A percentile compares a stretch with the other conserved stretches of the same genome.
These are phyloP conservation scores for Rugonectria rugulosa DNA, from an alignment of 2,329 filamentous ascomycete species.

Conservation along the genomic window DNA sequence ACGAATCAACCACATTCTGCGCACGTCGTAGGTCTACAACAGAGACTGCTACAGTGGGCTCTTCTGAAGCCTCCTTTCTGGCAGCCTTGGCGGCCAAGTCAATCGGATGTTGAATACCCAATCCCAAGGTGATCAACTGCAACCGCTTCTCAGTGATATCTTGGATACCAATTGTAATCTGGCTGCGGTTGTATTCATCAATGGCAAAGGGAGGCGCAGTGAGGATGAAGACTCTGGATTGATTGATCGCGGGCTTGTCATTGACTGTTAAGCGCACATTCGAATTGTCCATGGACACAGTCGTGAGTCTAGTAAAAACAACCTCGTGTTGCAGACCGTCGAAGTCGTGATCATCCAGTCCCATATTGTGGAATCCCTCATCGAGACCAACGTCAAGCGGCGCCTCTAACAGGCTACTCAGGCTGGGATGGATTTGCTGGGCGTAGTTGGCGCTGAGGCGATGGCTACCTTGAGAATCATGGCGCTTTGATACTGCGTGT, in stretches of 20 bases:
- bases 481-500: conserved; percentile 62
- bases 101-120: conserved; percentile 53
- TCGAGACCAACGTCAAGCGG: conserved; percentile 76
- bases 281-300: conserved; percentile 66
- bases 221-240: conserved; percentile 73
- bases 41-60: conserved; percentile 39
- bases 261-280: conserved; percentile 68
- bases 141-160: conserved; percentile 73
- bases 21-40: conserved; percentile 63
- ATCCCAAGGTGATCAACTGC: conserved; percentile 69
- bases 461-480: conserved; percentile 71
- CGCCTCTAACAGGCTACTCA: conserved; percentile 71
- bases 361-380: conserved; percentile 76
- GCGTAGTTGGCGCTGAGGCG: conserved; percentile 52
- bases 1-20: conserved; percentile 75
- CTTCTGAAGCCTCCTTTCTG: conserved; percentile 29
- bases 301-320: conserved; percentile 75
- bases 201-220: conserved; percentile 63
- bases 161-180: conserved; percentile 73
- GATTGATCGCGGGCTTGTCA: conserved; percentile 58
- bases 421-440: conserved; percentile 56
- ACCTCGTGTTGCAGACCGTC: conserved; percentile 77
- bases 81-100: conserved; percentile 36
- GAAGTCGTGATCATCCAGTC: conserved; percentile 74
- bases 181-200: conserved; percentile 60